Conservation (phyloP, 1,284 basidiomycete genomes). For the Sporisorium scitamineum region DNA sequence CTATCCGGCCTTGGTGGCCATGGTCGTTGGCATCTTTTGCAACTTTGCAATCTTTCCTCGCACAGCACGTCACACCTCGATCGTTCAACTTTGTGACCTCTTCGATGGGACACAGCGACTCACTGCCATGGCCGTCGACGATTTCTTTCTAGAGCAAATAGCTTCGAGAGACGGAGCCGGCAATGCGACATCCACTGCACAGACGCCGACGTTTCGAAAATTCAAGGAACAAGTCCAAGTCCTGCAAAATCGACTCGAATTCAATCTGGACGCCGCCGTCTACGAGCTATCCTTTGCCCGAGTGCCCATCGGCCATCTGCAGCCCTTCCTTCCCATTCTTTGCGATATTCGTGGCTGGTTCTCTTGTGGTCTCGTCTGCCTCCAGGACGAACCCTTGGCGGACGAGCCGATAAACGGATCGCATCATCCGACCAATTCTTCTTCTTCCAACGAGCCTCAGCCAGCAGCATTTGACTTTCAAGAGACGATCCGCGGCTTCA, state of each 20-base stretch:
- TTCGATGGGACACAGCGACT: constrained; percentile 32
- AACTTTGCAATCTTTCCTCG: constrained; percentile 52
- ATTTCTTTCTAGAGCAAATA: constrained; percentile 40
- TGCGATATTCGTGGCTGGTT: constrained; percentile 52
- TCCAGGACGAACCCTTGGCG: constrained; percentile 2
- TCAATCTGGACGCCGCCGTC: constrained; percentile 43
- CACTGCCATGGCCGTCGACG: constrained; percentile 33
- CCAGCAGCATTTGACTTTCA: constrained; percentile 19
- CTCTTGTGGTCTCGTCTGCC: constrained; percentile 37
- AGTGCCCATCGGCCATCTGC: constrained; percentile 37
- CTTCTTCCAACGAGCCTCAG: neutral
- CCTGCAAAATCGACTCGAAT: constrained; percentile 17
- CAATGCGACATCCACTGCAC: neutral
- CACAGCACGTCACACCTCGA: constrained; percentile 42
- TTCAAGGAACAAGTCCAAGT: constrained; percentile 27
- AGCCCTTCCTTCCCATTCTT: constrained; percentile 31
- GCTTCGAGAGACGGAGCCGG: neutral
- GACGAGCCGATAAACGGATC: neutral
- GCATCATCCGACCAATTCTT: neutral
- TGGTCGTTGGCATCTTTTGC: constrained; percentile 41
- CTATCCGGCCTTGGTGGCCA: constrained; percentile 54
- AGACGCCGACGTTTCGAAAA: constrained; percentile 5
- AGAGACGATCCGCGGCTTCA: constrained; percentile 17
- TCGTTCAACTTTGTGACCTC: constrained; percentile 19
- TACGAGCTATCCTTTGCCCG: constrained; percentile 52